These are phyloP conservation scores for Microthyrium microscopicum DNA, from an alignment of 2,329 filamentous ascomycete species.

Conservation along the genomic window DNA sequence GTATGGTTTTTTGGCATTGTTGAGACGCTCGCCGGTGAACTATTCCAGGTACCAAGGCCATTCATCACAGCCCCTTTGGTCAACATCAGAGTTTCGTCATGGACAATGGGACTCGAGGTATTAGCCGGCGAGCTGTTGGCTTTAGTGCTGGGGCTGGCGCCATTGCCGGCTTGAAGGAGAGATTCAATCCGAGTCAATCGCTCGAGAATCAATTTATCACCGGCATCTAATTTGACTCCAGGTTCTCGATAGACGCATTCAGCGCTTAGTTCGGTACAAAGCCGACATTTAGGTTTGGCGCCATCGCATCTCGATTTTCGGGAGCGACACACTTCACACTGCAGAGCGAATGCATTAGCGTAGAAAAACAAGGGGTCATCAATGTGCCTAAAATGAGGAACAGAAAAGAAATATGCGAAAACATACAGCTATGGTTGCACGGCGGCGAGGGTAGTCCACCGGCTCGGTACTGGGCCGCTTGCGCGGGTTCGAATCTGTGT, in stretches of 20 bases:
- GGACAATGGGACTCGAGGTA: slow-evolving; percentile 24
- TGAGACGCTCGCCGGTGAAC: slow-evolving; percentile 49
- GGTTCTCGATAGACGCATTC: slow-evolving; percentile 76
- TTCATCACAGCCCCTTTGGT: slow-evolving; percentile 21
- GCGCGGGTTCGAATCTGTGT: slow-evolving; percentile 17
- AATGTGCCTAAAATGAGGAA: background rate
- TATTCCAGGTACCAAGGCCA: slow-evolving; percentile 57
- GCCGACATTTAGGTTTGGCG: slow-evolving; percentile 65
- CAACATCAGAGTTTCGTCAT: slow-evolving; percentile 24
- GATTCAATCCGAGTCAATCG: slow-evolving; percentile 62
- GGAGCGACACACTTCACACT: slow-evolving; percentile 71
- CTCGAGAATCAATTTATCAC: slow-evolving; percentile 72
- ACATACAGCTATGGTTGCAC: slow-evolving; percentile 25
- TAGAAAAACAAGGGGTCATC: background rate
- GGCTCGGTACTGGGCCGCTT: slow-evolving; percentile 24
- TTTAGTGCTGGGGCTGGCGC: background rate
- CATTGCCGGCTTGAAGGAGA: slow-evolving; percentile 48
- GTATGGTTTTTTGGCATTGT: slow-evolving; percentile 78
- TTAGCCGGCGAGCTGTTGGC: slow-evolving; percentile 21
- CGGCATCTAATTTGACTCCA: slow-evolving; percentile 72
- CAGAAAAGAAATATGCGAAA: background rate
- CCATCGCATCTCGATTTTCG: slow-evolving; percentile 68
- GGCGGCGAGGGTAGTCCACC: slow-evolving; percentile 25
- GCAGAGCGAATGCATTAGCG: slow-evolving; percentile 1
- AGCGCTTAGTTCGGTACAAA: slow-evolving; percentile 66